Percentiles rank a stretch among this genome's conserved stretches.
phyloP scores from a whole-genome alignment of 768 basidiomycete species.

The Xerocomus potaroensis region DNA sequence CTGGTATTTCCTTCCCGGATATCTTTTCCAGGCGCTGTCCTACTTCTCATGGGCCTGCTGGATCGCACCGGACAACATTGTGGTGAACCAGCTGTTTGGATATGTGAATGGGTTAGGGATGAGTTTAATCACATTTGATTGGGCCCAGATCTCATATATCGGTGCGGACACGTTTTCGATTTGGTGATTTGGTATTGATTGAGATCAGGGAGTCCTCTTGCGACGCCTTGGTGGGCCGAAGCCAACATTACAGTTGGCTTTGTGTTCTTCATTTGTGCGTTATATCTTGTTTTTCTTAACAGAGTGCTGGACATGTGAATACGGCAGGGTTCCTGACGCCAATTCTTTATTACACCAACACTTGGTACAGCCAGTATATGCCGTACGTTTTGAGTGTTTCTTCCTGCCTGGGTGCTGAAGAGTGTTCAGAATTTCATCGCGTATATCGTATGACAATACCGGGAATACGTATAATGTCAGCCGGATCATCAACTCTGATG shows the following conservation, averaged over 20 bases:
- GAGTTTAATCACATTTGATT: slow-evolving; percentile 78
- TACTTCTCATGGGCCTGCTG: slow-evolving; percentile 60
- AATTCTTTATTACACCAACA: slow-evolving; percentile 63
- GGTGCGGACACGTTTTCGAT: slow-evolving; percentile 6
- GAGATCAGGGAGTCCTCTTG: slow-evolving; percentile 46
- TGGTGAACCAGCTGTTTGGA: slow-evolving; percentile 75
- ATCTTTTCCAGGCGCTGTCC: slow-evolving; percentile 61
- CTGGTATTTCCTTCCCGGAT: slow-evolving; percentile 68
- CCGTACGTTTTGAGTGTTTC: slow-evolving; percentile 36
- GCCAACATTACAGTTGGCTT: slow-evolving; percentile 64
- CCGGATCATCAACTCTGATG: slow-evolving; percentile 48
- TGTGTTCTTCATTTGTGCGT: slow-evolving; percentile 62
- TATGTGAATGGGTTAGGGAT: slow-evolving; percentile 53
- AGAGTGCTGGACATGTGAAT: slow-evolving; percentile 43
- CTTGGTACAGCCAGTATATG: slow-evolving; percentile 54
- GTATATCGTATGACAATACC: slow-evolving; percentile 62
- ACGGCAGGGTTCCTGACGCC: slow-evolving; percentile 55
- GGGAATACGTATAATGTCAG: slow-evolving; percentile 55
- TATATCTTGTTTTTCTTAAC: slow-evolving; percentile 36
- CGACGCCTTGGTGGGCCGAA: slow-evolving; percentile 81
- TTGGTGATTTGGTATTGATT: background rate
- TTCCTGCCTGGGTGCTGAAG: background rate
- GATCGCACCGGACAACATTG: slow-evolving; percentile 68
- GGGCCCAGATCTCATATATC: slow-evolving; percentile 56
- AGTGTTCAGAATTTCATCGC: slow-evolving; percentile 50